Percentiles rank a stretch among this genome's conserved stretches.
Conservation (phyloP, 2,329 filamentous ascomycete genomes). For the Proliferodiscus dingleyae region DNA sequence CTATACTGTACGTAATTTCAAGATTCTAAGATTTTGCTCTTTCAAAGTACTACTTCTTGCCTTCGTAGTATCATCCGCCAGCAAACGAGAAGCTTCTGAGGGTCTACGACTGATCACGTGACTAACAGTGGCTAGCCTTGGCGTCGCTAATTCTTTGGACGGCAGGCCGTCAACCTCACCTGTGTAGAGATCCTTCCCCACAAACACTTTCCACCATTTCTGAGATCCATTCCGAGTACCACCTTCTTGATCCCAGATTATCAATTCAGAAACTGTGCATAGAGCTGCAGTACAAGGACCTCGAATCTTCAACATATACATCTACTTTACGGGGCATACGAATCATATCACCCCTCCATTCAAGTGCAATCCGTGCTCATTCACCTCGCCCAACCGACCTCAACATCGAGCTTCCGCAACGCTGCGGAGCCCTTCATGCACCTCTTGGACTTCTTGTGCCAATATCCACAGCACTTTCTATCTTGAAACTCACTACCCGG, state of each 20-base stretch:
- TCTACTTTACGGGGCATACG: conserved; percentile 5
- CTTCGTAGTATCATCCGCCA: too few species aligned
- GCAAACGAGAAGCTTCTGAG: neutral
- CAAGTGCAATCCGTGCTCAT: conserved; percentile 6
- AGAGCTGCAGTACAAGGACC: conserved; percentile 6
- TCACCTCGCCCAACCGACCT: conserved; percentile 5
- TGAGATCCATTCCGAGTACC: conserved; percentile 4
- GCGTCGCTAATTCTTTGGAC: too few species aligned
- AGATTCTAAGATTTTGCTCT: too few species aligned
- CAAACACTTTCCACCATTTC: conserved; percentile 8
- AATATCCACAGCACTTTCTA: conserved; percentile 3
- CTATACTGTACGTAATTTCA: too few species aligned
- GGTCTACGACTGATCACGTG: neutral
- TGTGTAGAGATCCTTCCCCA: conserved; percentile 2
- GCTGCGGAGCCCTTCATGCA: conserved; percentile 11
- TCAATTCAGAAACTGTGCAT: conserved; percentile 18
- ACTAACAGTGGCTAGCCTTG: too few species aligned
- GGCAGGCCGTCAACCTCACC: too few species aligned
- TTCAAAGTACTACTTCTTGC: too few species aligned
- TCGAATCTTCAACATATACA: conserved; percentile 1
- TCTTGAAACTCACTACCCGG: neutral
- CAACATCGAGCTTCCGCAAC: conserved; percentile 1
- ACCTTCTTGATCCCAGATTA: conserved; percentile 6
- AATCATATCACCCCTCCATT: conserved; percentile 15
- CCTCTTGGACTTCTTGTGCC: conserved; percentile 6